Conservation (phyloP, 2,329 filamentous ascomycete species). For the Colletotrichum shisoi region DNA sequence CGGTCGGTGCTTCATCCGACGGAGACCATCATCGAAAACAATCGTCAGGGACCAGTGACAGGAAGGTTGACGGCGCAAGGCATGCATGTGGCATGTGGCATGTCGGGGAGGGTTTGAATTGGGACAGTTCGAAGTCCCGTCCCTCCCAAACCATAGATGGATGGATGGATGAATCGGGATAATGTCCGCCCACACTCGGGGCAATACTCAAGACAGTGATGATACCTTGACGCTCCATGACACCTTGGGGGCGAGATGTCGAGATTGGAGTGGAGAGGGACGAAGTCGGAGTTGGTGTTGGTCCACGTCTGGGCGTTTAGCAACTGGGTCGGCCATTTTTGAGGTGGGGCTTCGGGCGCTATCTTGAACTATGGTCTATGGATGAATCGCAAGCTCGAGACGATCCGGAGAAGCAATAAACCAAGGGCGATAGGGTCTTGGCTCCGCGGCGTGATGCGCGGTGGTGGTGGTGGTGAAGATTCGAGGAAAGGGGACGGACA, state of each 20-base stretch:
- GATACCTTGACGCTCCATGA: not conserved
- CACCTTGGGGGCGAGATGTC: not conserved
- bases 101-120: constrained; percentile 9
- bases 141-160: not conserved
- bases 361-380: not conserved
- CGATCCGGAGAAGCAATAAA: constrained; percentile 5
- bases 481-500: not conserved
- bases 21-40: not conserved
- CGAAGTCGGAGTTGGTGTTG: not conserved
- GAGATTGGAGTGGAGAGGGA: not conserved
- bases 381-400: not conserved
- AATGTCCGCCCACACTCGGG: constrained; percentile 12
- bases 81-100: constrained; percentile 1
- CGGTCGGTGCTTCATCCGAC: not conserved
- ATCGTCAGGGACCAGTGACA: not conserved
- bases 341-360: not conserved
- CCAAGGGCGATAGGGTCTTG: constrained; percentile 9
- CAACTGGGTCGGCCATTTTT: not conserved
- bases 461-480: not conserved
- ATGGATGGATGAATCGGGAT: constrained; percentile 9
- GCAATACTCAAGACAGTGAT: not conserved
- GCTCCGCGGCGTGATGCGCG: not conserved
- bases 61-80: not conserved
- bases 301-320: constrained; percentile 3
- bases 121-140: not conserved